Evolutionary conservation across 2,329 filamentous ascomycete species (phyloP), one percentile per base, ranked within the genome.

Genomic region (Didymellaceae sp.): DNA sequence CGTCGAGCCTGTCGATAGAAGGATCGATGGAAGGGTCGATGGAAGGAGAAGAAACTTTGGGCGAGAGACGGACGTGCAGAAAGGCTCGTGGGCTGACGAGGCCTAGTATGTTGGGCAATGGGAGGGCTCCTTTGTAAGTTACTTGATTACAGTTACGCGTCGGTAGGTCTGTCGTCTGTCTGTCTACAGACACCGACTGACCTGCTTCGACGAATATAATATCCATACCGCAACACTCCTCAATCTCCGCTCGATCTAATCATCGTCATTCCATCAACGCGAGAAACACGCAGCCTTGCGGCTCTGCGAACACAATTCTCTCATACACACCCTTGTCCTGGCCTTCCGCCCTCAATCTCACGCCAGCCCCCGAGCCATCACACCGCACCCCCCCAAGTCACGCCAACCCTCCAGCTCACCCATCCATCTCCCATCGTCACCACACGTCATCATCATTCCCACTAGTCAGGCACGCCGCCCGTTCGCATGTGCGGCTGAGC

Each of bases 41-140:
- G 5, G 26, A 13, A 4, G 26, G 5, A 13, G 10, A 28, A 13
- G 10, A 13, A 13, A 28, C 10, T 13, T 13, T 21, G 32, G 25
- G 9, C 30, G 40, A 26, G 31, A 46, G 35, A 24, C 10, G 25
- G 20, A 22, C n/a, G n/a, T n/a, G 10, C 4, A 18, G 16, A 38
- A 35, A 45, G 10, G 35, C 41, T 40, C 28, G 35, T 21, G 21
- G 13, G 13, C 25, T 32, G 44, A 37, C 30, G 42, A 31, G 37
- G 20, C 31, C 17, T 30, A 20, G 32, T 8, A n/a, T 16, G 10
- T 2, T 9, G 11, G 26, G 26, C 26, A 8, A 13, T 45, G 42
- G 48, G 48, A 41, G 48, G 48, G 31, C 48, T 22, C 35, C 31
- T 52, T 46, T 42, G 42, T 42, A 42, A 52, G 35, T 31, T 44